Base-by-base conservation (phyloP, 768 basidiomycete genomes). In the Mycena chlorophos region DNA sequence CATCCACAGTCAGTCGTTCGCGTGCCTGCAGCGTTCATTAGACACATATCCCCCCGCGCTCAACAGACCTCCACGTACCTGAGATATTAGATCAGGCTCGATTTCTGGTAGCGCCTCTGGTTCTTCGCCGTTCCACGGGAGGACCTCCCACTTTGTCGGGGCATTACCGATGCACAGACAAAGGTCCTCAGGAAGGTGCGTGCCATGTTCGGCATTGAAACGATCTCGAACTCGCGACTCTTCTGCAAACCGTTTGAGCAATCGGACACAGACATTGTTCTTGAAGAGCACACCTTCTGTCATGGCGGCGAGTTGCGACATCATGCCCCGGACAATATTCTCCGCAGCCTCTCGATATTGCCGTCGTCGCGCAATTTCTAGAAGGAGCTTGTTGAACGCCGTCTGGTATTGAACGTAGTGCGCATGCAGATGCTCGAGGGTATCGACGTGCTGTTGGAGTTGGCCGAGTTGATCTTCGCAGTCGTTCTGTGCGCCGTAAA, bases 131-230 rank as follows among this genome's bases (percentile, higher is more conserved):
- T 78, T 71, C 68, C 72, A 76, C 0, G 89, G 85, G 1, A 80
- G 66, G 13, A 91, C 77, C 56, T 87, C 81, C 85, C 87, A 91
- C 50, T 76, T 78, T 31, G 88, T 90, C 10, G 91, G 91, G 10
- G 80, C 69, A 66, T 91, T 88, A 60, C 81, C 82, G 50, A 92
- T 84, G 56, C 81, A 89, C 16, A 91, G 72, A 66, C 91, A 93
- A 34, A 94, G 78, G 61, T 94, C 91, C 59, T 86, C 80, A 0
- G 91, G 91, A 2, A 94, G 78, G 66, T 87, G 81, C 13, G 77
- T 77, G 0, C 89, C 91, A 48, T 92, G 84, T 43, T 86, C 85
- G 3, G 76, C 75, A 57, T 90, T 89, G 69, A 94, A 94, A 29
- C 77, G 78, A 45, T 79, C 78, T 31, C 91, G 81, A 13, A 81